Evolutionary conservation across 805 yeast species (phyloP), one percentile per base, ranked within the genome.

Genomic region (Myxozyma neglecta): DNA sequence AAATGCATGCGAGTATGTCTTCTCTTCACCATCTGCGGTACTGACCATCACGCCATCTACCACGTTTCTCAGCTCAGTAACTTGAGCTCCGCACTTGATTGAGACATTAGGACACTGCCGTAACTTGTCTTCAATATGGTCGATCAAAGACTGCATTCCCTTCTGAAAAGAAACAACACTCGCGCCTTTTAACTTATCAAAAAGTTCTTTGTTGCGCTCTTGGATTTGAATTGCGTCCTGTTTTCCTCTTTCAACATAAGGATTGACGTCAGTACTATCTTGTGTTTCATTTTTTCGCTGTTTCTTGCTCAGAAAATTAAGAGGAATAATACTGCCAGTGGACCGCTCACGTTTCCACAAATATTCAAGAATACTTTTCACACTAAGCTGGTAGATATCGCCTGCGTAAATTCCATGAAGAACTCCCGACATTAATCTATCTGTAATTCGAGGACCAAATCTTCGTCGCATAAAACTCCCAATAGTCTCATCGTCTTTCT

Each of bases 331-430:
- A 18, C 66, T 58, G 3, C 66, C 66, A 14, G 43, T 32, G 3
- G 55, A 20, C 32, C 44, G 48, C 35, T 62, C 66, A 10, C 57
- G 45, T 40, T 52, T 45, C 66, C 66, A 59, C 14, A 59, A 43
- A 44, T 50, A 56, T 46, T 48, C 61, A 6, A 64, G 36, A 6
- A 57, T 36, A 37, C 61, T 54, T 43, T 56, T 40, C 34, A 66
- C 84, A 76, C 96, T 88, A 53, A 93, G 74, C 59, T 82, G 77
- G 6, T 79, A 70, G 1, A 85, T 79, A 73, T 92, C 96, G n/a
- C 90, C 94, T 0, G 96, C 97, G 73, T 91, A 93, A 0, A 94
- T 85, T 0, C 99, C 99, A 70, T 91, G 90, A 72, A 88, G 78
- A 3, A 91, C 75, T 0, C 97, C 98, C 73, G 96, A 88, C 20